Evolutionary conservation across 2,329 filamentous ascomycete species (phyloP).

Genomic region (Boeremia exigua): DNA sequence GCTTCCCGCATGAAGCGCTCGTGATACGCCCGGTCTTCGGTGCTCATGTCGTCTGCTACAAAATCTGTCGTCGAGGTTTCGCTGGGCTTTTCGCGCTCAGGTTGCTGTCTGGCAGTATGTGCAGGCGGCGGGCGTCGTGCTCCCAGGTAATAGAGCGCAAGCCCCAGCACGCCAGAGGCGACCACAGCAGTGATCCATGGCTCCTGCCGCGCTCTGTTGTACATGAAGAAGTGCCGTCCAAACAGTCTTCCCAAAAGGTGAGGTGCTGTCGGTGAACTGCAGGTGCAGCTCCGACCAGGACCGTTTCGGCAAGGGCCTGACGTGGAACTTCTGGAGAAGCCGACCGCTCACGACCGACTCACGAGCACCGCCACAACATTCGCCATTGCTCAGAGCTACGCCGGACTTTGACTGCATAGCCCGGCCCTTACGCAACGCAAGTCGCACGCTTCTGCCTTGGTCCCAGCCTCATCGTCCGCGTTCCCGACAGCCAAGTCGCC

Average conservation of each 20-base stretch:
- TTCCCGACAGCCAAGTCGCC: constrained; percentile 21
- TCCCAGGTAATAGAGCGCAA: constrained; percentile 26
- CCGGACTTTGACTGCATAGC: constrained; percentile 34
- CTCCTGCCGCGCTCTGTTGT: constrained; percentile 23
- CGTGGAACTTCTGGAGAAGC: constrained; percentile 43
- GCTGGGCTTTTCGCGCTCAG: constrained; percentile 25
- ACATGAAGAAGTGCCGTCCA: constrained; percentile 30
- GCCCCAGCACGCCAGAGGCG: constrained; percentile 30
- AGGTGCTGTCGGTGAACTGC: constrained; percentile 27
- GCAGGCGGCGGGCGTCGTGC: constrained; percentile 18
- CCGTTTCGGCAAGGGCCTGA: constrained; percentile 40
- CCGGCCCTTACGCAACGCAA: constrained; percentile 34
- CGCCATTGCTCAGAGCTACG: constrained; percentile 25
- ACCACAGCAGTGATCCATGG: constrained; percentile 29
- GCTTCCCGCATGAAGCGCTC: constrained; percentile 82
- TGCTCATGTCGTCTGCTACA: constrained; percentile 36
- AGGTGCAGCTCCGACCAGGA: constrained; percentile 22
- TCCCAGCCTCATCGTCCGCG: constrained; percentile 6
- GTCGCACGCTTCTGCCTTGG: constrained; percentile 28
- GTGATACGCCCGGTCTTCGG: constrained; percentile 56
- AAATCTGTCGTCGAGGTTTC: constrained; percentile 37
- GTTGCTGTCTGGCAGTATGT: constrained; percentile 16
- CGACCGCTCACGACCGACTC: constrained; percentile 15
- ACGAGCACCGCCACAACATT: constrained; percentile 26
- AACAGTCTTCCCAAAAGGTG: constrained; percentile 27